Base-by-base conservation (phyloP, 108 stramenopile species). In the Nitzschia sp. region DNA sequence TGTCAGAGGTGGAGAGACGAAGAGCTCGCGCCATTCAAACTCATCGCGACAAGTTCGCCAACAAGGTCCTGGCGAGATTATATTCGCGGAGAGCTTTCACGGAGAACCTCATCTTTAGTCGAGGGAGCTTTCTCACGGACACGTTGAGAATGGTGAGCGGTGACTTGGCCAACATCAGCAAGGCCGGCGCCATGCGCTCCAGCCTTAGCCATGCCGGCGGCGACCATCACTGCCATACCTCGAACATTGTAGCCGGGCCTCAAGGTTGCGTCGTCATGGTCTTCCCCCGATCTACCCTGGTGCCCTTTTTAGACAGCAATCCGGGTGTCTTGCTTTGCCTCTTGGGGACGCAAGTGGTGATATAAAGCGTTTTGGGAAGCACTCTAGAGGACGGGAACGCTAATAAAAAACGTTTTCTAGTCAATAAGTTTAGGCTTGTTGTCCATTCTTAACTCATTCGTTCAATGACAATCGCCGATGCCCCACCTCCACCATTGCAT, bases 401-500 rank as follows among this genome's bases (percentile, higher is more conserved):
- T n/a, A n/a, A n/a, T n/a, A n/a, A n/a, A n/a, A 42, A 42, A 15
- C 11, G 15, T 42, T 42, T 42, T 8, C 38, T 42, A 8, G 8
- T 42, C 11, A 23, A 21, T 51, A 51, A 17, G n/a, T 51, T 51
- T 3, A n/a, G n/a, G n/a, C n/a, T n/a, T n/a, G n/a, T n/a, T n/a
- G n/a, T 30, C 13, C 23, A 2, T 1, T 18, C 33, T 34, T 58
- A 79, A 28, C 62, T 68, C 58, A 98, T 59, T 57, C 97, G 91
- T 82, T 99, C 98, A 55, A 99, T 75, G 33, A 98, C 82, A 49
- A 98, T 85, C 0, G 98, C 98, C 13, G 92, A 94, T 28, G 98
- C 98, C 0, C 98, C 98, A 55, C 97, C 98, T 28, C 98, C 98
- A 11, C 98, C 98, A 71, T 99, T 99, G 76, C 98, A 99, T 54